These are phyloP conservation scores for Trichophyton rubrum DNA, from an alignment of 2,329 filamentous ascomycete genomes.

Conservation along the genomic window DNA sequence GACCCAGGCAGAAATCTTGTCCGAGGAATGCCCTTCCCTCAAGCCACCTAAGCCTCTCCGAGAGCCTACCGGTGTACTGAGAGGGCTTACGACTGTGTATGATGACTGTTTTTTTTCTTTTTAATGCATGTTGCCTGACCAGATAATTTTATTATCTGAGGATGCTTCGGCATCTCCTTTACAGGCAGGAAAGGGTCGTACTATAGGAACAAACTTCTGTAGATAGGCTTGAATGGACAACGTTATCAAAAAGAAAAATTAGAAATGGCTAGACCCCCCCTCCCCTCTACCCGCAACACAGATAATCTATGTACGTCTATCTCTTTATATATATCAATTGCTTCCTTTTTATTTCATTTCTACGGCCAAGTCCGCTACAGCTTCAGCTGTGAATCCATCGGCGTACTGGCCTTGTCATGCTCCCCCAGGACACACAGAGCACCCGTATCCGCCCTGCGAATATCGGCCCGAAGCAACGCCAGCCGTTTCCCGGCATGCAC, in stretches of 20 bases:
- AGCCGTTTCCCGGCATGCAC: conserved; percentile 46
- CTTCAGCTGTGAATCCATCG: conserved; percentile 15
- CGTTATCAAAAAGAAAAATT: not conserved
- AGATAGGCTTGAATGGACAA: not conserved
- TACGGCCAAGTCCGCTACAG: conserved; percentile 1
- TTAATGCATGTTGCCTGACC: not conserved
- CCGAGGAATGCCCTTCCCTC: conserved; percentile 26
- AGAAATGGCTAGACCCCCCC: not conserved
- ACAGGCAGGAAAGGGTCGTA: not conserved
- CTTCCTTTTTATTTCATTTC: not conserved
- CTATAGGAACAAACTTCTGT: not conserved
- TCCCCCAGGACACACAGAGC: conserved; percentile 46
- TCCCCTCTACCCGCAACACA: not conserved
- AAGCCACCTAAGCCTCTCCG: conserved; percentile 8
- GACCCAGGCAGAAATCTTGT: conserved; percentile 27
- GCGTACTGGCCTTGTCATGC: conserved; percentile 50
- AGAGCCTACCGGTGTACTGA: not conserved
- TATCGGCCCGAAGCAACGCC: conserved; percentile 41
- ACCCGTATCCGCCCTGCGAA: conserved; percentile 43
- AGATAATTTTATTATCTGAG: not conserved
- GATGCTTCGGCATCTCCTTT: not conserved
- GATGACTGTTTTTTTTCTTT: not conserved
- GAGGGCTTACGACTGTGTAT: not conserved
- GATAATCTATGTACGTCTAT: not conserved
- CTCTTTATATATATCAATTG: not conserved